A percentile compares a stretch with the other conserved stretches of the same genome.
These are phyloP conservation scores for Prunus campanulata DNA, from an alignment of 306 rosid genomes.

Conservation along the genomic window DNA sequence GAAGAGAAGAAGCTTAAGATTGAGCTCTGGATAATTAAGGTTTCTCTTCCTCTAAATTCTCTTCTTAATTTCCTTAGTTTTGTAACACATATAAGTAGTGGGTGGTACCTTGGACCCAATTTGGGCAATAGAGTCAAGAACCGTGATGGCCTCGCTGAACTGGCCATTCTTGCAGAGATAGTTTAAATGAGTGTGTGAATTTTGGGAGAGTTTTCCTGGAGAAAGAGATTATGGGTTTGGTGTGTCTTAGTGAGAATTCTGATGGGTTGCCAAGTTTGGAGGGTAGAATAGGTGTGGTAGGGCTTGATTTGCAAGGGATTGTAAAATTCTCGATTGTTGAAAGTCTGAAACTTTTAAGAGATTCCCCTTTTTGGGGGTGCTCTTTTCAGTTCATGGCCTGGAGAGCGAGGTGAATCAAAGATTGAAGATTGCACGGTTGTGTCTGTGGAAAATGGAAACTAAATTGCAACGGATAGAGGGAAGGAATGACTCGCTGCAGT, in stretches of 20 bases:
- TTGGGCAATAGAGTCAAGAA: constrained; percentile 59
- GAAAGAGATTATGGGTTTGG: constrained; percentile 33
- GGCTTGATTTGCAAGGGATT: constrained; percentile 42
- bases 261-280: constrained; percentile 29
- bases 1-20: too few relatives aligned
- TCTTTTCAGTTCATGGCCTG: constrained; percentile 5
- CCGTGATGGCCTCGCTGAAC: constrained; percentile 51
- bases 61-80: too few relatives aligned
- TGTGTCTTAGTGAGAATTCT: constrained; percentile 39
- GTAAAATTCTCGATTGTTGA: constrained; percentile 48
- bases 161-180: constrained; percentile 54
- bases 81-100: constrained; percentile 37
- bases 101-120: constrained; percentile 55
- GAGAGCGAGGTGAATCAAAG: neutral
- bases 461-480: neutral
- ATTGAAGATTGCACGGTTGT: neutral
- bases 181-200: constrained; percentile 40
- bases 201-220: constrained; percentile 27
- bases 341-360: neutral
- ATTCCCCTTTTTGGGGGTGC: neutral
- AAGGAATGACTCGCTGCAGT: neutral
- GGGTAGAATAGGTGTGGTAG: constrained; percentile 31
- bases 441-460: neutral
- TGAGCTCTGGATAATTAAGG: too few relatives aligned
- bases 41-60: too few relatives aligned